Evolutionary conservation across 441 rosid species (phyloP), one percentile per base, ranked within the genome.

Genomic region (Biscutella laevigata): DNA sequence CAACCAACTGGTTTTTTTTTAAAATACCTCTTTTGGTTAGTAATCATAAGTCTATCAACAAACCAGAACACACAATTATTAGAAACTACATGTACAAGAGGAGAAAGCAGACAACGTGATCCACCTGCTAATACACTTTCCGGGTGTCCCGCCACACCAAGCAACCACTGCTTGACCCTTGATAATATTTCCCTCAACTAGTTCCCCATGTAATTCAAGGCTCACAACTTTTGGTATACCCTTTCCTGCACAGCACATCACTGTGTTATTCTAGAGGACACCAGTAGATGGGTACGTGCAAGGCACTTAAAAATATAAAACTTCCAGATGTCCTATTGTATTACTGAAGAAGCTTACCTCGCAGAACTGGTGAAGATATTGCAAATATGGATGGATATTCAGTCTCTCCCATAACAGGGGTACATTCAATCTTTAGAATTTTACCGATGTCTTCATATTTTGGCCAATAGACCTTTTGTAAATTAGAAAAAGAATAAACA

Each of bases 141-240:
- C 97, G 1, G 97, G 97, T 61, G 82, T 82, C 64, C 95, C 99
- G 57, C 99, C 97, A 55, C 97, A 86, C 99, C 99, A 92, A 56
- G 99, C 97, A 64, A 92, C 82, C 70, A 77, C 73, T 57, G 86
- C 90, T 49, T 68, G 65, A 44, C 95, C 97, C 61, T 67, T 82
- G 60, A 92, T 48, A 42, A 68, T 43, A 59, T 78, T 82, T 61
- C 97, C 99, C 71, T 92, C 99, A 34, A 88, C 80, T 45, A 92
- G 77, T 61, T 82, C 92, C 32, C 99, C 99, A 2, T 34, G 67
- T 50, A 92, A 84, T 76, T 92, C 97, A 72, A 92, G 88, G 76
- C 72, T 79, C 66, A 82, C 77, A 77, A 79, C 97, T 79, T 88
- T 92, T 49, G 99, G 99, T 62, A 88, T 82, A 63, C 94, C 94